phyloP scores from a whole-genome alignment of 2,329 filamentous ascomycete species.

The Myriangium duriaei region DNA sequence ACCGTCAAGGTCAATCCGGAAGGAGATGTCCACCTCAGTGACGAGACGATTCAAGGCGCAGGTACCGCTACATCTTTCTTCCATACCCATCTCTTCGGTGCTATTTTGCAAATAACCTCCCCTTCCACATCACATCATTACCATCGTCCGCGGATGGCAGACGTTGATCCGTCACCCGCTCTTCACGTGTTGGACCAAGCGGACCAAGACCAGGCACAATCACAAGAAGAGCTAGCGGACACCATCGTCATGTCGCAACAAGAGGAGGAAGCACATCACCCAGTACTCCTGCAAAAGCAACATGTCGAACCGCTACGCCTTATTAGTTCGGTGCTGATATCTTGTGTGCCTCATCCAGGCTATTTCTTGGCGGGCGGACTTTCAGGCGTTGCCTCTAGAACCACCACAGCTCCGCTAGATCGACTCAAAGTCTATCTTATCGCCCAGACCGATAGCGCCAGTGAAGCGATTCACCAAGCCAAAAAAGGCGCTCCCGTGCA shows the following conservation, averaged over 20 bases:
- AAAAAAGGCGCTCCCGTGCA: slow-evolving; percentile 56
- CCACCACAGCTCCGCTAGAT: slow-evolving; percentile 89
- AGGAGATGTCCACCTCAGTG: slow-evolving; percentile 84
- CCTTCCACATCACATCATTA: slow-evolving; percentile 22
- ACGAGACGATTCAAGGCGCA: slow-evolving; percentile 84
- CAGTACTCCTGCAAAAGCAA: slow-evolving; percentile 10
- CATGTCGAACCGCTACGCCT: slow-evolving; percentile 6
- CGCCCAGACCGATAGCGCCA: slow-evolving; percentile 61
- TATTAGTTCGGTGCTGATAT: slow-evolving; percentile 34
- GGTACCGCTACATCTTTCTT: slow-evolving; percentile 59
- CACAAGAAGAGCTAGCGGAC: slow-evolving; percentile 10
- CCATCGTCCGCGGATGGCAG: slow-evolving; percentile 5
- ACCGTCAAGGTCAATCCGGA: slow-evolving; percentile 83
- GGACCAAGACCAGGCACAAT: slow-evolving; percentile 4
- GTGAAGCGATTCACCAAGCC: slow-evolving; percentile 50
- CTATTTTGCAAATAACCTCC: slow-evolving; percentile 55
- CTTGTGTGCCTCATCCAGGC: slow-evolving; percentile 69
- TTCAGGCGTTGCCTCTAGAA: slow-evolving; percentile 88
- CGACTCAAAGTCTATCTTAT: slow-evolving; percentile 95
- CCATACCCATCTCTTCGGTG: slow-evolving; percentile 62
- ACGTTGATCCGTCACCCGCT: slow-evolving; percentile 6
- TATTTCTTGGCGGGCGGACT: slow-evolving; percentile 95
- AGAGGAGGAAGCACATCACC: slow-evolving; percentile 11
- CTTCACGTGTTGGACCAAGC: slow-evolving; percentile 8
- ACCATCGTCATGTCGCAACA: slow-evolving; percentile 9